Percentiles rank a stretch among this genome's conserved stretches.
These are phyloP conservation scores for Apiospora marii DNA, from an alignment of 2,329 filamentous ascomycete genomes.

Conservation along the genomic window DNA sequence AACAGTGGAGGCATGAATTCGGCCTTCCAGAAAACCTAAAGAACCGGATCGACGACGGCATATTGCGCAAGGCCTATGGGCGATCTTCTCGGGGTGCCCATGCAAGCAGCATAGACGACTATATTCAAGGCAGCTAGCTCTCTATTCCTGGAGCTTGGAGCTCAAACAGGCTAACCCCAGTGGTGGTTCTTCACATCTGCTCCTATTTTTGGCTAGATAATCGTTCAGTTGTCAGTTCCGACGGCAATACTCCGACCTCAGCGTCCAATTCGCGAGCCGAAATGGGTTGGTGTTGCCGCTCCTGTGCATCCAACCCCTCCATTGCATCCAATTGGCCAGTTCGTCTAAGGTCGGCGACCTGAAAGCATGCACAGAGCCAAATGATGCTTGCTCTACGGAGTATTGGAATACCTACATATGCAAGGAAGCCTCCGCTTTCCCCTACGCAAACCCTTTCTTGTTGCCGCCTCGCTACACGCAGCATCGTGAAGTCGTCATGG, in stretches of 20 bases:
- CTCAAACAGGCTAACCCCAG: background rate
- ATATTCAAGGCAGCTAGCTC: background rate
- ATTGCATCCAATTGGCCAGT: background rate
- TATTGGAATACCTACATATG: background rate
- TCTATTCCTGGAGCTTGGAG: background rate
- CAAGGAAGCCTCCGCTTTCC: slow-evolving; percentile 8
- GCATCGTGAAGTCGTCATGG: background rate
- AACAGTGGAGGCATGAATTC: slow-evolving; percentile 1
- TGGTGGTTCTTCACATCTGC: background rate
- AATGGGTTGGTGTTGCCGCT: background rate
- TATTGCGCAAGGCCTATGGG: background rate
- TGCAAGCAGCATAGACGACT: background rate
- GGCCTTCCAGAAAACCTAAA: slow-evolving; percentile 15
- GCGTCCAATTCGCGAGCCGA: background rate
- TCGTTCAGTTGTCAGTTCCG: background rate
- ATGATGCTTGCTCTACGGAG: slow-evolving; percentile 1
- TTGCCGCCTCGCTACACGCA: background rate
- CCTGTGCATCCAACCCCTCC: background rate
- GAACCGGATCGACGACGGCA: slow-evolving; percentile 6
- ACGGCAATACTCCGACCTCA: background rate
- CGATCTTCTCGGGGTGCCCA: background rate
- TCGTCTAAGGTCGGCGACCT: slow-evolving; percentile 4
- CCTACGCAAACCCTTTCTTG: background rate
- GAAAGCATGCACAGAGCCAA: slow-evolving; percentile 13
- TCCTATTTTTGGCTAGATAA: slow-evolving; percentile 1